Evolutionary conservation across 1,284 basidiomycete genomes (phyloP).

Genomic region (Trichosporon asahii): DNA sequence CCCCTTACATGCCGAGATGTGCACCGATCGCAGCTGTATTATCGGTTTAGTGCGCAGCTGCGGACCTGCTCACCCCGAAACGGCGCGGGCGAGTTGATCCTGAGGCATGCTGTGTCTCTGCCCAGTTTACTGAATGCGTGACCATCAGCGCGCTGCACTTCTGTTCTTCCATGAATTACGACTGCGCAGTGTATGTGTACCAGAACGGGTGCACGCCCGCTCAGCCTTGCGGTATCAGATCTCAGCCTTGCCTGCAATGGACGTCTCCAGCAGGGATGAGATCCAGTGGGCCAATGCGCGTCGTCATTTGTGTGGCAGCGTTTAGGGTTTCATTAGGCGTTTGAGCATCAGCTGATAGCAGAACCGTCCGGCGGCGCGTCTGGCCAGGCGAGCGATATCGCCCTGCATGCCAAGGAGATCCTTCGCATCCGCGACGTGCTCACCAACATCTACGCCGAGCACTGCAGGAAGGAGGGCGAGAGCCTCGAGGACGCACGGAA

Average conservation of each 20-base stretch:
- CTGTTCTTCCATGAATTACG: background rate
- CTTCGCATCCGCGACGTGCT: conserved; percentile 74
- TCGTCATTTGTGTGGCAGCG: background rate
- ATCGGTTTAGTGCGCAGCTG: background rate
- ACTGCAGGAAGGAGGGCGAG: conserved; percentile 66
- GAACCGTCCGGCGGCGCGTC: conserved; percentile 91
- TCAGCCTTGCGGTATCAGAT: background rate
- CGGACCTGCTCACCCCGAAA: background rate
- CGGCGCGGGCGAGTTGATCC: background rate
- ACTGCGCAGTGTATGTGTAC: background rate
- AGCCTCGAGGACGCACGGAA: conserved; percentile 61
- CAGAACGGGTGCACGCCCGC: background rate
- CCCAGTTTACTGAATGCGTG: background rate
- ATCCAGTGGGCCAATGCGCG: background rate
- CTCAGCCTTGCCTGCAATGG: too few species aligned
- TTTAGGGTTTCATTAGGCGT: background rate
- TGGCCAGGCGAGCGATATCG: conserved; percentile 89
- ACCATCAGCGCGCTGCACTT: background rate
- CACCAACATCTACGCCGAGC: conserved; percentile 69
- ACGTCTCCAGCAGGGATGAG: background rate
- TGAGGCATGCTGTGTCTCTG: background rate
- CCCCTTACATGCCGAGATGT: background rate
- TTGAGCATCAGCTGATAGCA: conserved; percentile 43
- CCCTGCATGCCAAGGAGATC: conserved; percentile 90
- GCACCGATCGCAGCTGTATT: background rate